Evolutionary conservation across 1,284 basidiomycete species (phyloP).

Genomic region (Porodaedalea pini): DNA sequence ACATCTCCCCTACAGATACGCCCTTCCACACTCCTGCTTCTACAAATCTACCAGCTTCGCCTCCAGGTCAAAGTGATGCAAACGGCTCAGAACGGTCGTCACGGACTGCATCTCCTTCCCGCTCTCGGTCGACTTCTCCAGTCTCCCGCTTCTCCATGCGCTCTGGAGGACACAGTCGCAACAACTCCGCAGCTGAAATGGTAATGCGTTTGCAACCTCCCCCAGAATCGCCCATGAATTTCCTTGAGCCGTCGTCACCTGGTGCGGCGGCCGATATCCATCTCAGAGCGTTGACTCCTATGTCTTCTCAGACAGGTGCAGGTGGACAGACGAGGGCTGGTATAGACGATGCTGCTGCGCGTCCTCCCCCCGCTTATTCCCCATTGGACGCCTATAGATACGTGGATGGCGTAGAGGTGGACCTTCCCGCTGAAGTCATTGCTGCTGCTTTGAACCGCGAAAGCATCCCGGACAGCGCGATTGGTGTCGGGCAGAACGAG

Average conservation of each 20-base stretch:
- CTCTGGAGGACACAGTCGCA: slow-evolving; percentile 39
- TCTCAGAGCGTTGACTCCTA: slow-evolving; percentile 55
- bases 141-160: slow-evolving; percentile 32
- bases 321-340: slow-evolving; percentile 19
- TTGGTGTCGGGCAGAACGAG: slow-evolving; percentile 34
- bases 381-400: slow-evolving; percentile 77
- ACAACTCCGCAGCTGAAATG: slow-evolving; percentile 42
- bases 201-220: slow-evolving; percentile 67
- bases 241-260: slow-evolving; percentile 74
- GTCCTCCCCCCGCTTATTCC: slow-evolving; percentile 78
- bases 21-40: slow-evolving; percentile 55
- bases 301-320: slow-evolving; percentile 22
- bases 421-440: slow-evolving; percentile 79
- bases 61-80: slow-evolving; percentile 31
- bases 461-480: slow-evolving; percentile 50
- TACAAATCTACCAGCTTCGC: slow-evolving; percentile 47
- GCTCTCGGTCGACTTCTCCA: slow-evolving; percentile 28
- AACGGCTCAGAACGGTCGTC: slow-evolving; percentile 39
- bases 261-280: slow-evolving; percentile 75
- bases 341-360: slow-evolving; percentile 35
- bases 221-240: slow-evolving; percentile 65
- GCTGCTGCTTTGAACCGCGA: slow-evolving; percentile 72
- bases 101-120: slow-evolving; percentile 40
- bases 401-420: slow-evolving; percentile 76
- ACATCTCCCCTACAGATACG: slow-evolving; percentile 64